A percentile compares a stretch with the other conserved stretches of the same genome.
Evolutionary conservation across 75 land plant genomes (phyloP).

Genomic region (Selaginella tamariscina): DNA sequence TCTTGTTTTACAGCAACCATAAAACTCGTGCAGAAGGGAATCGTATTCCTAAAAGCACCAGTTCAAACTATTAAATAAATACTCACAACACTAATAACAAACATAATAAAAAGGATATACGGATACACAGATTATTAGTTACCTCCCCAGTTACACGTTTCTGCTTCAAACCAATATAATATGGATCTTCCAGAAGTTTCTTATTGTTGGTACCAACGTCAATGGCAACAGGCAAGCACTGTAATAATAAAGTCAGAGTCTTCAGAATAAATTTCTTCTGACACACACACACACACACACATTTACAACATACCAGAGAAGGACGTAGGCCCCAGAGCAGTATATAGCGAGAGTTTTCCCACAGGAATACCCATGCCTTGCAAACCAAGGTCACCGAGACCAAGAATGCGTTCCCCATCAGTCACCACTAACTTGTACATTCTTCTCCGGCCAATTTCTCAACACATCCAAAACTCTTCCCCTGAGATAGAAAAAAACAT

Average conservation of each 20-base stretch:
- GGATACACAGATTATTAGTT: background rate
- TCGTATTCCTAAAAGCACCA: slow-evolving; percentile 5
- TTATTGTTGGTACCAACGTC: slow-evolving; percentile 12
- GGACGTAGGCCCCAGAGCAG: background rate
- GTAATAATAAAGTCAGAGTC: background rate
- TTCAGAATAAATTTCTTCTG: background rate
- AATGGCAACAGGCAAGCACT: slow-evolving; percentile 7
- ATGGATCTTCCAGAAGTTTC: slow-evolving; percentile 9
- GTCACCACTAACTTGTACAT: slow-evolving; percentile 41
- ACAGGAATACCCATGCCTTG: slow-evolving; percentile 13
- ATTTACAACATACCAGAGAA: background rate
- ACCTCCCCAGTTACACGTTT: slow-evolving; percentile 10
- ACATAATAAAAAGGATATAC: background rate
- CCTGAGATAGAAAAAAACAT: slow-evolving; percentile 17
- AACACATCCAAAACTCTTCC: slow-evolving; percentile 31
- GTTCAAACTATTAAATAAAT: background rate
- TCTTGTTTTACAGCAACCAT: slow-evolving; percentile 12
- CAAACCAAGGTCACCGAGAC: slow-evolving; percentile 41
- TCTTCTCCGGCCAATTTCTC: slow-evolving; percentile 38
- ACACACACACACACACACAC: background rate
- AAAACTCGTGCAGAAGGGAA: slow-evolving; percentile 4
- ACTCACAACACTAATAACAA: too few species aligned
- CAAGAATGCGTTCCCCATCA: slow-evolving; percentile 40
- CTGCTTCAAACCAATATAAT: slow-evolving; percentile 11
- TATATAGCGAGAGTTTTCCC: background rate